These are phyloP conservation scores for Spiraea crenata DNA, from an alignment of 331 rosid species.

Conservation along the genomic window DNA sequence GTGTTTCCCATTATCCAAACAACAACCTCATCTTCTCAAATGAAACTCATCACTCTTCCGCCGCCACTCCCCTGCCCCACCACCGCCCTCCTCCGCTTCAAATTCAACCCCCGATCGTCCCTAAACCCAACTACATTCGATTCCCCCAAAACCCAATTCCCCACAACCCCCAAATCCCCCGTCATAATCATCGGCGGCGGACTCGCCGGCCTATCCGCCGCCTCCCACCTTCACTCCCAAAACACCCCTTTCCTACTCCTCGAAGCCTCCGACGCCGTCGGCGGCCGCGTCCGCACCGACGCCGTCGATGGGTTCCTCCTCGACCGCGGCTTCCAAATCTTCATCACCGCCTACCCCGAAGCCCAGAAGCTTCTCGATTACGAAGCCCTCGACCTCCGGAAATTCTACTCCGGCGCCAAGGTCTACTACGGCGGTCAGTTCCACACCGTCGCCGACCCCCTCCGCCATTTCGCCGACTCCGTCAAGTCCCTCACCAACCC, in stretches of 20 bases:
- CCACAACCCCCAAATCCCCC: constrained; percentile 17
- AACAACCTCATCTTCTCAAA: not conserved
- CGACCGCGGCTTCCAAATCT: constrained; percentile 84
- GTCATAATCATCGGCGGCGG: constrained; percentile 70
- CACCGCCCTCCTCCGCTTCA: constrained; percentile 29
- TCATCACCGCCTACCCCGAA: constrained; percentile 82
- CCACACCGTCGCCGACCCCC: constrained; percentile 75
- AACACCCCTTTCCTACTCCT: constrained; percentile 68
- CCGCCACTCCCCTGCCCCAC: constrained; percentile 22
- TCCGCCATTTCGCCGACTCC: constrained; percentile 59
- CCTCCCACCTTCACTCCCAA: constrained; percentile 56
- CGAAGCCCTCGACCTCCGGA: constrained; percentile 50
- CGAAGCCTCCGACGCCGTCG: constrained; percentile 68
- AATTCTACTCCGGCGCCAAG: constrained; percentile 66
- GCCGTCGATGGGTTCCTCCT: constrained; percentile 64
- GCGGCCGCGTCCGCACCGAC: constrained; percentile 78
- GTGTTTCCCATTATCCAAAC: not conserved
- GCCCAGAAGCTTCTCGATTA: constrained; percentile 66
- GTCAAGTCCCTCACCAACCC: constrained; percentile 56
- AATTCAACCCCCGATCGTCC: constrained; percentile 44
- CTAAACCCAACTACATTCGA: constrained; percentile 11
- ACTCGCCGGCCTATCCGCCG: constrained; percentile 75
- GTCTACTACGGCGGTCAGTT: constrained; percentile 51
- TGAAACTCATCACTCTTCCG: not conserved
- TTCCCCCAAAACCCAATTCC: constrained; percentile 15